Percentiles rank a stretch among this genome's conserved stretches.
These are phyloP conservation scores for Lecanoromycetidae sp. DNA, from an alignment of 2,329 filamentous ascomycete species.

Conservation along the genomic window DNA sequence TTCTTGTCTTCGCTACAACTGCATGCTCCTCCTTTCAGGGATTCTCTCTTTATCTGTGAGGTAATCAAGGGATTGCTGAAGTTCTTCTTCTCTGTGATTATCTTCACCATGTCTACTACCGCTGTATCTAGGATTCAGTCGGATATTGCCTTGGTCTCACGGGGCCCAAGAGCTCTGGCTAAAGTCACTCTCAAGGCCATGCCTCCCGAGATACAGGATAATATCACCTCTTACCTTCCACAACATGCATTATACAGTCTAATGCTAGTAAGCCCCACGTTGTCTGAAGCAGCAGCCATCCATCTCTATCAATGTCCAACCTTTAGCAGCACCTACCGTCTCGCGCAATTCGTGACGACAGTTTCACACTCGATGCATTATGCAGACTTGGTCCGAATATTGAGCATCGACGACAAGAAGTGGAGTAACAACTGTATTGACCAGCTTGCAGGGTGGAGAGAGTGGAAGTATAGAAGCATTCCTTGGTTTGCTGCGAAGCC, in stretches of 20 bases:
- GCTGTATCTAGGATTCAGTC: no score
- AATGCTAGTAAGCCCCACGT: conserved; percentile 19
- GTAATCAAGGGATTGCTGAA: no score
- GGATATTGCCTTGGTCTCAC: no score
- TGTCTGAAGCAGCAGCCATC: conserved; percentile 20
- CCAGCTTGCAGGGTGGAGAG: conserved; percentile 23
- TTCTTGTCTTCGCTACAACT: no score
- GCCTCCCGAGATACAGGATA: conserved; percentile 21
- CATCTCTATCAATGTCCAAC: conserved; percentile 20
- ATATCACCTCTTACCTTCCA: conserved; percentile 21
- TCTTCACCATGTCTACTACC: not conserved
- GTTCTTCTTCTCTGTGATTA: not conserved
- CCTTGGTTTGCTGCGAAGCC: conserved; percentile 19
- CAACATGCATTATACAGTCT: conserved; percentile 20
- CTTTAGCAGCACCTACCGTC: conserved; percentile 22
- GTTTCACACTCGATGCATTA: conserved; percentile 20
- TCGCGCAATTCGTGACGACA: conserved; percentile 23
- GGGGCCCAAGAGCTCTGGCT: not conserved
- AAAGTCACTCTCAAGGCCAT: conserved; percentile 18
- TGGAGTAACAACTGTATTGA: conserved; percentile 12
- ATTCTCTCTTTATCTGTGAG: no score
- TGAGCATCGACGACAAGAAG: conserved; percentile 18
- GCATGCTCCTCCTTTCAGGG: no score
- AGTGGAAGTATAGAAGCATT: conserved; percentile 22
- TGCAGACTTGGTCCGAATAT: conserved; percentile 21